These are phyloP conservation scores for Mortierella sp. DNA, from an alignment of 371 early-diverging fungal species.

Conservation along the genomic window DNA sequence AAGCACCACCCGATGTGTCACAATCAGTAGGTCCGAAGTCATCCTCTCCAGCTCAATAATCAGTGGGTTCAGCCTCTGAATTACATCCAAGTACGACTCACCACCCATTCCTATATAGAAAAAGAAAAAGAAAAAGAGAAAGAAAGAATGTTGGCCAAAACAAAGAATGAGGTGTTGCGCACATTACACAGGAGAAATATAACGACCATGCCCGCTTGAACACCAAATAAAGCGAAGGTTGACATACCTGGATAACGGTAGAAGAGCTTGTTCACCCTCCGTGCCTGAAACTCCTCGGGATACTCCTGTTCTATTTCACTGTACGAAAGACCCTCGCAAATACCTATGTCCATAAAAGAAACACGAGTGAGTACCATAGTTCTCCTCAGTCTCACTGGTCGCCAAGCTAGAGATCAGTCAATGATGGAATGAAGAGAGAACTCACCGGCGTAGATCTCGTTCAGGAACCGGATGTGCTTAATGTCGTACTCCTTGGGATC, in stretches of 20 bases:
- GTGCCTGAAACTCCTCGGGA: slow-evolving; percentile 76
- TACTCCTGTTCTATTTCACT: slow-evolving; percentile 75
- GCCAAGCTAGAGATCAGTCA: no score
- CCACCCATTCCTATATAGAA: slow-evolving; percentile 72
- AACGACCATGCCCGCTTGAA: background rate
- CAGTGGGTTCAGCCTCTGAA: slow-evolving; percentile 84
- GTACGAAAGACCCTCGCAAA: slow-evolving; percentile 75
- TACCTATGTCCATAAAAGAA: slow-evolving; percentile 15
- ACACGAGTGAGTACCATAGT: background rate
- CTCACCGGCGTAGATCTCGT: slow-evolving; percentile 83
- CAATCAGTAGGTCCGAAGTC: slow-evolving; percentile 79
- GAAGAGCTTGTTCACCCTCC: slow-evolving; percentile 79
- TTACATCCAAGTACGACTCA: slow-evolving; percentile 87
- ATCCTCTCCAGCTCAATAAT: slow-evolving; percentile 90
- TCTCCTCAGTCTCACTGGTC: no score
- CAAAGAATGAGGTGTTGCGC: no score
- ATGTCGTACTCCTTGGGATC: slow-evolving; percentile 78
- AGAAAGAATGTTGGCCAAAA: background rate
- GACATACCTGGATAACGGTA: slow-evolving; percentile 83
- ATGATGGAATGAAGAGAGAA: background rate
- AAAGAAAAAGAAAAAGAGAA: background rate
- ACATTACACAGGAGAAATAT: background rate
- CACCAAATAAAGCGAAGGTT: background rate
- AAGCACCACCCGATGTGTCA: slow-evolving; percentile 81
- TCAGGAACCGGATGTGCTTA: slow-evolving; percentile 78